Evolutionary conservation across 2,329 filamentous ascomycete genomes (phyloP).

Genomic region (Periconia sp.): DNA sequence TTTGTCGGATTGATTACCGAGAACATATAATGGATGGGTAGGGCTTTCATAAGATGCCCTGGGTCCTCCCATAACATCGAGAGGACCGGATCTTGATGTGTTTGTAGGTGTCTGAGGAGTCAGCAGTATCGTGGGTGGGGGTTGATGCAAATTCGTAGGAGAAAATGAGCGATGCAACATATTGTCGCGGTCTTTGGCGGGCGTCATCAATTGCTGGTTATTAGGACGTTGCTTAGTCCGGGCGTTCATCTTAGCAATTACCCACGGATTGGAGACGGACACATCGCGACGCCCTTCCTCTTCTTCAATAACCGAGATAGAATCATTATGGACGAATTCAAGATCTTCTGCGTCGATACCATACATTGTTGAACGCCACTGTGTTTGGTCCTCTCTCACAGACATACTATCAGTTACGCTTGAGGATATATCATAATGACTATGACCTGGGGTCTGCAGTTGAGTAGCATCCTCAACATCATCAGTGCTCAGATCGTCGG

Average conservation of each 20-base stretch:
- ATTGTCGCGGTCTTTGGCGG: constrained; percentile 20
- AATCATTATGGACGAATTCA: constrained; percentile 19
- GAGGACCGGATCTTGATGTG: neutral
- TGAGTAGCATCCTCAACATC: neutral
- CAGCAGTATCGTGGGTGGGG: constrained; percentile 7
- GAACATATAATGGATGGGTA: neutral
- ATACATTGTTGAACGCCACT: constrained; percentile 44
- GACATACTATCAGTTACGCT: neutral
- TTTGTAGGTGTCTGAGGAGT: constrained; percentile 20
- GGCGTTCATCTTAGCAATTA: constrained; percentile 51
- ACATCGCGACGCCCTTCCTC: constrained; percentile 35
- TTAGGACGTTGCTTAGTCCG: constrained; percentile 15
- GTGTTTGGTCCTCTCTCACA: constrained; percentile 5
- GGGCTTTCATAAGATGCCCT: neutral
- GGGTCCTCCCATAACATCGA: neutral
- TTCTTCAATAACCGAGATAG: constrained; percentile 19
- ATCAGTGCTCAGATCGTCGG: too few species aligned
- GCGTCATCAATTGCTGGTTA: constrained; percentile 27
- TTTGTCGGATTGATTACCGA: neutral
- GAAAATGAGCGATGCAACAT: constrained; percentile 12
- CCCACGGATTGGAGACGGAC: constrained; percentile 52
- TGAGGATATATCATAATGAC: neutral
- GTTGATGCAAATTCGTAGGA: constrained; percentile 1
- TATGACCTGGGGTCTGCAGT: neutral
- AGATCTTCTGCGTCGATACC: constrained; percentile 42